Conservation (phyloP, 108 stramenopile species). For the Skeletonema costatum region DNA sequence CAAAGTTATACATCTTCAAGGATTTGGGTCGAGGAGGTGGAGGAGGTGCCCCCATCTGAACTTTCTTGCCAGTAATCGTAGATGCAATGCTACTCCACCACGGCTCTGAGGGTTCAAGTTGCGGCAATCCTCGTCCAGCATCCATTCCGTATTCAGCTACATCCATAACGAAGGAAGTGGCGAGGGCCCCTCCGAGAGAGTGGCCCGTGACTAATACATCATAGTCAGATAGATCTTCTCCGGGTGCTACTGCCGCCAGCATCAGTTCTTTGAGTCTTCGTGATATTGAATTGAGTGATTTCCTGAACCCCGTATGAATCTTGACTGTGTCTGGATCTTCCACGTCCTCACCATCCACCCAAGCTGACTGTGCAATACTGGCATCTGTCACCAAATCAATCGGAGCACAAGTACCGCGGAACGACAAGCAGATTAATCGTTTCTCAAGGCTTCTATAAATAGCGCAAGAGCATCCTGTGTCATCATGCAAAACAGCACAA, state of each 20-base stretch:
- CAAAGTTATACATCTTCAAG: slow-evolving; percentile 81
- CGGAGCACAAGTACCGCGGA: slow-evolving; percentile 81
- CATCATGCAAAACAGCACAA: slow-evolving; percentile 78
- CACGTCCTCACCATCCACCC: slow-evolving; percentile 80
- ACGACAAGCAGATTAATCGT: slow-evolving; percentile 70
- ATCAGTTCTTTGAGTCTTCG: slow-evolving; percentile 82
- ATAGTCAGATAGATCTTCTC: slow-evolving; percentile 65
- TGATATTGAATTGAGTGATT: slow-evolving; percentile 75
- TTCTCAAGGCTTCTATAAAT: slow-evolving; percentile 72
- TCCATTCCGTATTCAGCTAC: slow-evolving; percentile 82
- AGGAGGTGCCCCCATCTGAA: slow-evolving; percentile 22
- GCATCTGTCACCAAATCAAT: slow-evolving; percentile 85
- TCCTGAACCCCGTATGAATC: slow-evolving; percentile 81
- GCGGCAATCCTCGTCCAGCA: slow-evolving; percentile 75
- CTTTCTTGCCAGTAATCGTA: slow-evolving; percentile 58
- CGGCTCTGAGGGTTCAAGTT: slow-evolving; percentile 62
- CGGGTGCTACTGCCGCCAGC: slow-evolving; percentile 61
- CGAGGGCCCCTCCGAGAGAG: slow-evolving; percentile 79
- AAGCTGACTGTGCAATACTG: slow-evolving; percentile 70
- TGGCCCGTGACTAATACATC: slow-evolving; percentile 86
- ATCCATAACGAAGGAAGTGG: slow-evolving; percentile 78
- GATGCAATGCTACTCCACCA: slow-evolving; percentile 83
- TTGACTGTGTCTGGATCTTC: slow-evolving; percentile 49
- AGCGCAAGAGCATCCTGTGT: slow-evolving; percentile 75
- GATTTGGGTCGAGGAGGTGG: slow-evolving; percentile 76